A percentile compares a stretch with the other conserved stretches of the same genome.
Evolutionary conservation across 345 rosid genomes (phyloP).

Genomic region (Odontarrhena argentea): DNA sequence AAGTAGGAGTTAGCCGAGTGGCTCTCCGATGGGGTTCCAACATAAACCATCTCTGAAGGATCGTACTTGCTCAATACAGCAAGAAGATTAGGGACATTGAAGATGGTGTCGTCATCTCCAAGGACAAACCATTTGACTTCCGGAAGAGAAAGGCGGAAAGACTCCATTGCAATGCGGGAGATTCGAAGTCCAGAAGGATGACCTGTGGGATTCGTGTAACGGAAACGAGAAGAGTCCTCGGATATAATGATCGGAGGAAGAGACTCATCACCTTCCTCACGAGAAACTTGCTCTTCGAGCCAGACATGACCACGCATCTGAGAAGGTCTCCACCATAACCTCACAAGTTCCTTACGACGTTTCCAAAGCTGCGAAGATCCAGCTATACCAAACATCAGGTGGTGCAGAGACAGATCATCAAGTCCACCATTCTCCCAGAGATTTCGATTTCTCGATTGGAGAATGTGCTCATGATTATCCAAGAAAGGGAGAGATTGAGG

Average conservation of each 20-base stretch:
- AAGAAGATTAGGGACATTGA: conserved; percentile 66
- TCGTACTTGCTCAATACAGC: conserved; percentile 76
- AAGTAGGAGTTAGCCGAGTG: conserved; percentile 89
- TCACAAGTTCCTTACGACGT: conserved; percentile 71
- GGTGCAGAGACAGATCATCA: conserved; percentile 42
- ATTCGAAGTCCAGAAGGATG: conserved; percentile 93
- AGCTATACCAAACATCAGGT: conserved; percentile 89
- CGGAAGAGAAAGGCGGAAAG: conserved; percentile 65
- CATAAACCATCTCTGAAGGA: conserved; percentile 70
- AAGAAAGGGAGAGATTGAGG: conserved; percentile 18
- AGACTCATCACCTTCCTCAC: conserved; percentile 52
- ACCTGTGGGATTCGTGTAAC: conserved; percentile 90
- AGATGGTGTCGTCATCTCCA: conserved; percentile 92
- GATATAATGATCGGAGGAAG: conserved; percentile 77
- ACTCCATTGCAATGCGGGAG: conserved; percentile 69
- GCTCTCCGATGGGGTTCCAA: conserved; percentile 85
- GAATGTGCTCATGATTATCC: conserved; percentile 17
- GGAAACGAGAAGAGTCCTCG: conserved; percentile 83
- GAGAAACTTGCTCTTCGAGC: conserved; percentile 67
- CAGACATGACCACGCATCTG: conserved; percentile 83
- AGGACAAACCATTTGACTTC: conserved; percentile 84
- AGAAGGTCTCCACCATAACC: conserved; percentile 86
- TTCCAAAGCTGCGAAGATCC: conserved; percentile 82
- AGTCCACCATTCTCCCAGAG: conserved; percentile 39
- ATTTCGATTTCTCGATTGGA: conserved; percentile 44